Percentiles rank a stretch among this genome's conserved stretches.
Conservation (phyloP, 306 rosid genomes). For the Myrica gale region DNA sequence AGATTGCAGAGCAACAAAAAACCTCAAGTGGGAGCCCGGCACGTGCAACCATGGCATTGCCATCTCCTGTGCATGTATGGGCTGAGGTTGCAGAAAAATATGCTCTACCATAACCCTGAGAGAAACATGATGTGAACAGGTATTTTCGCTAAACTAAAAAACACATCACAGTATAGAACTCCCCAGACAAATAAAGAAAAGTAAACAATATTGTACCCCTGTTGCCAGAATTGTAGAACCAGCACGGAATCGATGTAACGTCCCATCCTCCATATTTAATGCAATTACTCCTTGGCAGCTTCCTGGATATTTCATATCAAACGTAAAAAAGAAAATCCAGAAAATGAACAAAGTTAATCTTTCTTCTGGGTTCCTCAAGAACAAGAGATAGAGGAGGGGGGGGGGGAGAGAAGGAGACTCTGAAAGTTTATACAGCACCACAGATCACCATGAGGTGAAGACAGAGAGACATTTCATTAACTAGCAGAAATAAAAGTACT, state of each 20-base stretch:
- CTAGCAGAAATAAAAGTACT: background rate
- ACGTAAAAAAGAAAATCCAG: constrained; percentile 1
- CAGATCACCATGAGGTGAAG: background rate
- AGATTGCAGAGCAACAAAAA: constrained; percentile 23
- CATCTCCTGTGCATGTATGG: constrained; percentile 98
- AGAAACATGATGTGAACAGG: constrained; percentile 17
- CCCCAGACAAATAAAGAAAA: background rate
- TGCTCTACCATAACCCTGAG: constrained; percentile 92
- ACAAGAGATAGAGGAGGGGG: background rate
- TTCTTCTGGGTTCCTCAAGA: background rate
- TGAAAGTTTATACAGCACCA: background rate
- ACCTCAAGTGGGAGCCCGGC: constrained; percentile 94
- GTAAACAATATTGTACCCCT: constrained; percentile 50
- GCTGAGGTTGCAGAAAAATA: constrained; percentile 96
- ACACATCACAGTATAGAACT: constrained; percentile 17
- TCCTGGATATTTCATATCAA: constrained; percentile 49
- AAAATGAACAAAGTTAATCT: background rate
- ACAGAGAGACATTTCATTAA: background rate
- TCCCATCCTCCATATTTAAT: constrained; percentile 86
- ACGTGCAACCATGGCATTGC: constrained; percentile 94
- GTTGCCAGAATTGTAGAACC: constrained; percentile 88
- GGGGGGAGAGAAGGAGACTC: too few species aligned
- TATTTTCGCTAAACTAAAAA: constrained; percentile 7
- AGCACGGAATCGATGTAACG: constrained; percentile 87
- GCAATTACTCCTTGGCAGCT: constrained; percentile 94